Conservation (phyloP, 2,329 filamentous ascomycete genomes). For the Colletotrichum eleusines region DNA sequence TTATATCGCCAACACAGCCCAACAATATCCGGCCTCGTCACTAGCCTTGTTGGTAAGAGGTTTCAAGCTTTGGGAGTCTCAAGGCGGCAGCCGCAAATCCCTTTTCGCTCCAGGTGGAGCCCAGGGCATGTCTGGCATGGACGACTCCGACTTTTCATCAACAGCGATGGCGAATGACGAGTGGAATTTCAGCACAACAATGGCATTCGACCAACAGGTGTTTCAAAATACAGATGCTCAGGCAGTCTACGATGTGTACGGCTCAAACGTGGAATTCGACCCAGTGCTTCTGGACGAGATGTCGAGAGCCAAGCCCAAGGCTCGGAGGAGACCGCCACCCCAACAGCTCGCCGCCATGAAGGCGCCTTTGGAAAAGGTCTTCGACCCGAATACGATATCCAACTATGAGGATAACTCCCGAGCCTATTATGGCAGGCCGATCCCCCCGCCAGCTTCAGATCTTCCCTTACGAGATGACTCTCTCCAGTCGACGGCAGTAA, state of each 20-base stretch:
- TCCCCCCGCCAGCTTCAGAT: constrained; percentile 63
- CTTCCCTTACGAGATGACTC: constrained; percentile 71
- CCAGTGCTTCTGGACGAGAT: constrained; percentile 60
- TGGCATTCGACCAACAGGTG: constrained; percentile 72
- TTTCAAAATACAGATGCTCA: constrained; percentile 66
- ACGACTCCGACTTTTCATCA: constrained; percentile 56
- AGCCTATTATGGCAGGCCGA: constrained; percentile 66
- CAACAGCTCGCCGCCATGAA: constrained; percentile 69
- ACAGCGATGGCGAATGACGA: constrained; percentile 66
- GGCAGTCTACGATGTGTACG: constrained; percentile 72
- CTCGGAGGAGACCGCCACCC: constrained; percentile 67
- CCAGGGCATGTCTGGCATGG: constrained; percentile 57
- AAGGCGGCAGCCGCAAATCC: constrained; percentile 77
- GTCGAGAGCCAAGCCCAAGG: constrained; percentile 63
- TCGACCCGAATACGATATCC: constrained; percentile 74
- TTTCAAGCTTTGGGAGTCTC: constrained; percentile 81
- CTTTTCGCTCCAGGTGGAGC: constrained; percentile 72
- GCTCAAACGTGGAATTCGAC: constrained; percentile 67
- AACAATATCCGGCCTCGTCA: constrained; percentile 72
- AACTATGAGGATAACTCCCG: constrained; percentile 74
- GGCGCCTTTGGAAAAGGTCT: constrained; percentile 72
- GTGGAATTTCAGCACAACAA: constrained; percentile 76
- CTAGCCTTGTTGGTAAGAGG: constrained; percentile 76
- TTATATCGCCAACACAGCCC: constrained; percentile 74
- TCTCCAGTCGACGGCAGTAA: constrained; percentile 60